These are phyloP conservation scores for Nemophila menziesii DNA, from an alignment of 257 asterid species.

Conservation along the genomic window DNA sequence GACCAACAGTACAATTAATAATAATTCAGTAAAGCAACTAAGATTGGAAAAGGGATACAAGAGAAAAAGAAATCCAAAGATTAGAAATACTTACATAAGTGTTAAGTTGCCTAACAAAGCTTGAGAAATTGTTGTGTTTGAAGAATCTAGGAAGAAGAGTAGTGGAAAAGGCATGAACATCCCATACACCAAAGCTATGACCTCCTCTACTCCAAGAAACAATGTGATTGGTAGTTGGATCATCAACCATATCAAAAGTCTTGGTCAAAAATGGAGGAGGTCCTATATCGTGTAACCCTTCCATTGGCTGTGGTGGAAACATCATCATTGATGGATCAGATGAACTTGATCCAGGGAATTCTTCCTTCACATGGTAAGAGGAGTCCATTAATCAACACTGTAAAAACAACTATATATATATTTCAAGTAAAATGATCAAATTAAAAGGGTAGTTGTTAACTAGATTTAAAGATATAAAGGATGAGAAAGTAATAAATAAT, in stretches of 20 bases:
- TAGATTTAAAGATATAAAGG: not conserved
- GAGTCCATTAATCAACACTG: slow-evolving; percentile 18
- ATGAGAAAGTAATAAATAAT: not conserved
- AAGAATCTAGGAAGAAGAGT: slow-evolving; percentile 46
- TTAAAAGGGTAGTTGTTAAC: not conserved
- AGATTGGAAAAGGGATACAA: too few species aligned
- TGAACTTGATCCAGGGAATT: slow-evolving; percentile 26
- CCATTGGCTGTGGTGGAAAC: slow-evolving; percentile 53
- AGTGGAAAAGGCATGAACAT: slow-evolving; percentile 55
- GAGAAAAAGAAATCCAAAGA: not conserved
- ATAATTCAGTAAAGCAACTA: too few species aligned
- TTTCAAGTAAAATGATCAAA: not conserved
- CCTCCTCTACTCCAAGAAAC: slow-evolving; percentile 85
- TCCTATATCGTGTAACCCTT: slow-evolving; percentile 63
- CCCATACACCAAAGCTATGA: slow-evolving; percentile 77
- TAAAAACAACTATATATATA: not conserved
- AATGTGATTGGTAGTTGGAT: slow-evolving; percentile 25
- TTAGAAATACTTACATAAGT: slow-evolving; percentile 52
- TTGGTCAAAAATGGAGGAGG: slow-evolving; percentile 82
- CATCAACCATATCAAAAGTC: slow-evolving; percentile 84
- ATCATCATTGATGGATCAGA: slow-evolving; percentile 4
- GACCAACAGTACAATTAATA: too few species aligned
- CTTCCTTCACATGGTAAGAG: slow-evolving; percentile 35
- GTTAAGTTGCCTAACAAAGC: slow-evolving; percentile 80
- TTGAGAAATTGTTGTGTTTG: slow-evolving; percentile 73